Evolutionary conservation across 148 eudicot species (phyloP).

Genomic region (Dysphania ambrosioides): DNA sequence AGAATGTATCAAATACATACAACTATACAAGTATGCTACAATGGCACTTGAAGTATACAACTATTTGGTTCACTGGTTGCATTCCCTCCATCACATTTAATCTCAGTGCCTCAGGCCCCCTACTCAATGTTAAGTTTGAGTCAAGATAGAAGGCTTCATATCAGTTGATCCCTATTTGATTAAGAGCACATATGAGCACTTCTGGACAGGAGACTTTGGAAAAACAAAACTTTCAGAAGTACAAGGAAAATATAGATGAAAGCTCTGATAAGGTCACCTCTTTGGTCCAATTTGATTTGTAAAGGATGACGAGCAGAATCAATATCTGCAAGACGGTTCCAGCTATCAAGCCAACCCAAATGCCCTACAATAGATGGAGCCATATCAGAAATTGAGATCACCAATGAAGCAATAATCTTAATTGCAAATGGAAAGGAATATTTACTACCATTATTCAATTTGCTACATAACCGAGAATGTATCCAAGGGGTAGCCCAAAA

Average conservation of each 20-base stretch:
- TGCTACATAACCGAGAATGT: constrained; percentile 55
- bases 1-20: too few relatives aligned
- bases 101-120: neutral
- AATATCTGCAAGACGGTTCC: constrained; percentile 64
- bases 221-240: neutral
- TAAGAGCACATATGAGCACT: too few relatives aligned
- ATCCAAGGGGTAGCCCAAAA: constrained; percentile 71
- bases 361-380: constrained; percentile 42
- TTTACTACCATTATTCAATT: constrained; percentile 50
- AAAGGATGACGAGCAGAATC: constrained; percentile 51
- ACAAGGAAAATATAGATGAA: neutral
- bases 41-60: neutral
- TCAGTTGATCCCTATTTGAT: neutral
- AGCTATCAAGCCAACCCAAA: constrained; percentile 82
- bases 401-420: too few relatives aligned
- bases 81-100: neutral
- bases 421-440: neutral
- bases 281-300: constrained; percentile 70
- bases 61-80: neutral
- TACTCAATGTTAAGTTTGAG: neutral
- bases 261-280: constrained; percentile 42
- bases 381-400: neutral
- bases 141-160: neutral
- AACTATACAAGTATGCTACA: too few relatives aligned
- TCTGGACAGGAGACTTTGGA: neutral